Percentiles rank a stretch among this genome's conserved stretches.
phyloP scores from a whole-genome alignment of 2,329 filamentous ascomycete species.

The Ascocoryne sarcoides region DNA sequence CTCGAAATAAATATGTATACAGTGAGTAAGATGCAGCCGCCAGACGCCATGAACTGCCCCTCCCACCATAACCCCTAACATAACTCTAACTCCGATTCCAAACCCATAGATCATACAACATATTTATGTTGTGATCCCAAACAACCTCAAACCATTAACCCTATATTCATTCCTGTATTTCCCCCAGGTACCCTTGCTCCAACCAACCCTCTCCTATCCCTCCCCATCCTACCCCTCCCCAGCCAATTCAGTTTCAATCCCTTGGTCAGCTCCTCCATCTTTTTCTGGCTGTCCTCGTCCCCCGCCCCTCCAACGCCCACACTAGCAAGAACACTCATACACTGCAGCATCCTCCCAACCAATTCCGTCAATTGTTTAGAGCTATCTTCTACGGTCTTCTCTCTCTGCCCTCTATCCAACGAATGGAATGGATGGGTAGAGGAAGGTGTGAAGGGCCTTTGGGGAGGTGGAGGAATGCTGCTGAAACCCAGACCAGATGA shows the following conservation, averaged over 20 bases:
- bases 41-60: too few species aligned
- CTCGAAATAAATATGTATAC: too few species aligned
- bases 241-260: conserved; percentile 96
- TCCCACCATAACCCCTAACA: too few species aligned
- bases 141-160: too few species aligned
- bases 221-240: conserved; percentile 76
- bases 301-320: conserved; percentile 40
- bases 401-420: conserved; percentile 14
- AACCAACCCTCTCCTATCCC: conserved; percentile 84
- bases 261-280: conserved; percentile 75
- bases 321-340: conserved; percentile 79
- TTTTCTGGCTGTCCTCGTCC: conserved; percentile 64
- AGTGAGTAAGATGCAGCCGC: too few species aligned
- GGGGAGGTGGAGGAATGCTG: conserved; percentile 22
- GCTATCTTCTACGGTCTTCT: conserved; percentile 51
- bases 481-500: conserved; percentile 15
- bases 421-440: conserved; percentile 20
- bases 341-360: conserved; percentile 92
- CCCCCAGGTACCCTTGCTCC: conserved; percentile 26
- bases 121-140: too few species aligned
- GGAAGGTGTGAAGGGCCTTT: conserved; percentile 25
- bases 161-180: too few species aligned
- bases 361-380: conserved; percentile 79
- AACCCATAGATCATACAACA: too few species aligned
- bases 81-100: too few species aligned